Evolutionary conservation across 257 asterid genomes (phyloP).

Genomic region (Leptodermis oblonga): DNA sequence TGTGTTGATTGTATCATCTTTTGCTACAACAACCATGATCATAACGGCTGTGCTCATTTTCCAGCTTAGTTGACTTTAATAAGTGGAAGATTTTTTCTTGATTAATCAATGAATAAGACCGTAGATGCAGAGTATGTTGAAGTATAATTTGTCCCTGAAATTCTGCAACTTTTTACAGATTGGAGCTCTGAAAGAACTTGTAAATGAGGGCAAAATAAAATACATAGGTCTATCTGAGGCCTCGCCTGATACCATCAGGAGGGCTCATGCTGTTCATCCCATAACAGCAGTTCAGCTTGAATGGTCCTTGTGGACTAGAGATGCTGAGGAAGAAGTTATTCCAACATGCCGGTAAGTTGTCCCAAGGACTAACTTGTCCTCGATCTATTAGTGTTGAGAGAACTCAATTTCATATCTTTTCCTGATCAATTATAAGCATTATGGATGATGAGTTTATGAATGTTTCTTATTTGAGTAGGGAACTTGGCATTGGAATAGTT

Average conservation of each 20-base stretch:
- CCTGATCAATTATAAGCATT: not conserved
- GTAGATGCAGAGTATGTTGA: not conserved
- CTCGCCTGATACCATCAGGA: slow-evolving; percentile 59
- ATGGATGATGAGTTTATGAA: not conserved
- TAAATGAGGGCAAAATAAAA: slow-evolving; percentile 72
- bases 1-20: not conserved
- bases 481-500: slow-evolving; percentile 37
- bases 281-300: slow-evolving; percentile 64
- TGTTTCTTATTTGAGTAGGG: slow-evolving; percentile 15
- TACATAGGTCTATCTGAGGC: slow-evolving; percentile 75
- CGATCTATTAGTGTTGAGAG: not conserved
- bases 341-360: slow-evolving; percentile 56
- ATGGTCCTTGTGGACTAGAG: slow-evolving; percentile 78
- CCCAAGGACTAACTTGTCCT: too few species aligned
- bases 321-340: slow-evolving; percentile 55
- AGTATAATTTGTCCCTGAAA: not conserved
- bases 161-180: slow-evolving; percentile 30
- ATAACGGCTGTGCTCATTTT: not conserved
- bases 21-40: not conserved
- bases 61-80: not conserved
- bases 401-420: not conserved
- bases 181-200: slow-evolving; percentile 67
- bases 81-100: not conserved
- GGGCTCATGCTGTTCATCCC: slow-evolving; percentile 74
- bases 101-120: not conserved